Percentiles rank a stretch among this genome's conserved stretches.
phyloP scores from a whole-genome alignment of 768 basidiomycete genomes.

The Rhizopogon rudus region DNA sequence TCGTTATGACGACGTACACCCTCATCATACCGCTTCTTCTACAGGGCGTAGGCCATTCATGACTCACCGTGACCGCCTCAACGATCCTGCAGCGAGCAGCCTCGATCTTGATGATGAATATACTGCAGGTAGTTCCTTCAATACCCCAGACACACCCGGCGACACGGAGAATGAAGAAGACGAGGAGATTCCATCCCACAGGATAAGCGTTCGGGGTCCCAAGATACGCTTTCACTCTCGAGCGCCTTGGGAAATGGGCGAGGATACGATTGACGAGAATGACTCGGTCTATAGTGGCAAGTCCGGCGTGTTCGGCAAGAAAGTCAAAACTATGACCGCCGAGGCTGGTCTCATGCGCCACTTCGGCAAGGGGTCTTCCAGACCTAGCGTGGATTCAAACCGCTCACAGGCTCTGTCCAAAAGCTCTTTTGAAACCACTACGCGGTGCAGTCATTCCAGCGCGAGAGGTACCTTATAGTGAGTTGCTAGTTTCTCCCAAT shows the following conservation, averaged over 20 bases:
- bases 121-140: slow-evolving; percentile 22
- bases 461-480: slow-evolving; percentile 57
- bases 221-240: slow-evolving; percentile 79
- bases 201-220: slow-evolving; percentile 75
- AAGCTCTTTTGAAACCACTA: slow-evolving; percentile 54
- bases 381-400: slow-evolving; percentile 64
- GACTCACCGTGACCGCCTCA: slow-evolving; percentile 33
- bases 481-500: slow-evolving; percentile 24
- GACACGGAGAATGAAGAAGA: slow-evolving; percentile 32
- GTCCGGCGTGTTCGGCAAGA: slow-evolving; percentile 25
- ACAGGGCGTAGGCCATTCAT: slow-evolving; percentile 14
- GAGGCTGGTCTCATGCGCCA: slow-evolving; percentile 40
- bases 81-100: slow-evolving; percentile 46
- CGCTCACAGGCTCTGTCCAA: slow-evolving; percentile 42
- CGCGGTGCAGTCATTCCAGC: slow-evolving; percentile 40
- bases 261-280: slow-evolving; percentile 39
- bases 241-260: slow-evolving; percentile 77
- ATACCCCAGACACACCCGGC: slow-evolving; percentile 28
- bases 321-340: slow-evolving; percentile 22
- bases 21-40: slow-evolving; percentile 15
- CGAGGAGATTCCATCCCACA: slow-evolving; percentile 39
- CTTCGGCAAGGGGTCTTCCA: slow-evolving; percentile 41
- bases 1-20: slow-evolving; percentile 11
- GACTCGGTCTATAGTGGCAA: slow-evolving; percentile 37
- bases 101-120: slow-evolving; percentile 49